A percentile compares a stretch with the other conserved stretches of the same genome.
phyloP scores from a whole-genome alignment of 2,329 filamentous ascomycete genomes.

The Ilyonectria destructans region DNA sequence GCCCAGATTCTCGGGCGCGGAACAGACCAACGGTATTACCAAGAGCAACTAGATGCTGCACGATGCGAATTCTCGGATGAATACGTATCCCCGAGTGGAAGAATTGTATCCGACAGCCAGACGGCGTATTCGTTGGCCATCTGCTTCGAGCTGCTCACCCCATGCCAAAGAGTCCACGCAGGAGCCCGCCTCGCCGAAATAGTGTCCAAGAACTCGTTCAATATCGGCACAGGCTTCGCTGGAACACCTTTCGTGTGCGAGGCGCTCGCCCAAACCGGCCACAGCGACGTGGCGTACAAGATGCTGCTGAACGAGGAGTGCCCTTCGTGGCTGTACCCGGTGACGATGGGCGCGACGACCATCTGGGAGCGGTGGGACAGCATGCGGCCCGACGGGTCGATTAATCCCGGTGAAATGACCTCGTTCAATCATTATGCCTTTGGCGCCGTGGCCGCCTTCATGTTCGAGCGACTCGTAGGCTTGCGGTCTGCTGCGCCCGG shows the following conservation, averaged over 20 bases:
- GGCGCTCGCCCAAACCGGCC: constrained; percentile 9
- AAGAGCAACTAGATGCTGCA: not conserved
- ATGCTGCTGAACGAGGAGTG: constrained; percentile 54
- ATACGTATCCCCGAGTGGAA: not conserved
- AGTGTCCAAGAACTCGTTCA: not conserved
- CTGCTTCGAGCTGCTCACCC: not conserved
- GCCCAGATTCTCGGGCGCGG: not conserved
- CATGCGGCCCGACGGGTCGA: constrained; percentile 53
- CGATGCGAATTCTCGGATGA: not conserved
- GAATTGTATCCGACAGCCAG: not conserved
- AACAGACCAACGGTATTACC: not conserved
- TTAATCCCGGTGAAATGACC: constrained; percentile 39
- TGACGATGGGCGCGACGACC: constrained; percentile 57
- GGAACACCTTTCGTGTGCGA: constrained; percentile 2
- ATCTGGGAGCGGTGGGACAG: constrained; percentile 60
- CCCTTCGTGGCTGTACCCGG: constrained; percentile 37
- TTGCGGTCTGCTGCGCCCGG: constrained; percentile 30
- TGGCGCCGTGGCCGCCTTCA: constrained; percentile 56
- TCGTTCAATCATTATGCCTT: constrained; percentile 43
- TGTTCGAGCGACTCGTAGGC: constrained; percentile 44
- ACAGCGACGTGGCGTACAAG: constrained; percentile 46
- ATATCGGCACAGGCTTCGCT: not conserved
- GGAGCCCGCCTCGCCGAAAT: not conserved
- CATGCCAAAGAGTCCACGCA: not conserved
- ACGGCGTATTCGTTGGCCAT: not conserved